A percentile compares a stretch with the other conserved stretches of the same genome.
Conservation (phyloP, 106 monocot genomes). For the Dioscorea alata region DNA sequence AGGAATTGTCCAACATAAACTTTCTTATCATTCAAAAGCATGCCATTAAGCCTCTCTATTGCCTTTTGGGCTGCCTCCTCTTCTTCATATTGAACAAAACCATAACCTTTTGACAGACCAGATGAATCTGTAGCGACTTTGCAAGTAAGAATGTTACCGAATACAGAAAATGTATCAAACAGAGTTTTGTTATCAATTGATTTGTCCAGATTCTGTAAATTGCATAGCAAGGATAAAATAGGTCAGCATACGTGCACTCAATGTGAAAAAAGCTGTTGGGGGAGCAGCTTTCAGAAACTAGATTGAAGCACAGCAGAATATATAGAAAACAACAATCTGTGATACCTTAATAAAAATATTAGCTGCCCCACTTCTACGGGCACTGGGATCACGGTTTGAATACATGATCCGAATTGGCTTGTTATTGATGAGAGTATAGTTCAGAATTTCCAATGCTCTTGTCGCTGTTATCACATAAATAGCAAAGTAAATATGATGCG, state of each 20-base stretch:
- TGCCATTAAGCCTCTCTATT: background rate
- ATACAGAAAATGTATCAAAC: background rate
- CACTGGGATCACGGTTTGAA: slow-evolving; percentile 73
- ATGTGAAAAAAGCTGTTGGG: too few relatives aligned
- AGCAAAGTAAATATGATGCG: too few relatives aligned
- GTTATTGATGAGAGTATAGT: slow-evolving; percentile 72
- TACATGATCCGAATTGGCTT: slow-evolving; percentile 84
- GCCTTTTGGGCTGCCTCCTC: background rate
- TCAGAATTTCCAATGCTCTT: slow-evolving; percentile 61
- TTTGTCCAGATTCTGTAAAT: background rate
- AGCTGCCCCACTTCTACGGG: slow-evolving; percentile 57
- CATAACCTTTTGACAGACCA: slow-evolving; percentile 1
- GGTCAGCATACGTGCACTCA: too few relatives aligned
- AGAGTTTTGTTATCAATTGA: background rate
- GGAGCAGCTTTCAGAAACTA: too few relatives aligned
- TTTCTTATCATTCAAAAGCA: background rate
- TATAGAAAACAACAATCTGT: background rate
- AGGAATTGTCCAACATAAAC: background rate
- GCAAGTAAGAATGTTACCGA: background rate
- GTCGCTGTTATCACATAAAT: slow-evolving; percentile 25
- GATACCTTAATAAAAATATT: slow-evolving; percentile 83
- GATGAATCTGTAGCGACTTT: background rate
- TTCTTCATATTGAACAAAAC: background rate
- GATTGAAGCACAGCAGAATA: too few relatives aligned
- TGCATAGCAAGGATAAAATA: too few relatives aligned